phyloP scores from a whole-genome alignment of 1,139 yeast species.

The Protomyces lactucae-debilis region DNA sequence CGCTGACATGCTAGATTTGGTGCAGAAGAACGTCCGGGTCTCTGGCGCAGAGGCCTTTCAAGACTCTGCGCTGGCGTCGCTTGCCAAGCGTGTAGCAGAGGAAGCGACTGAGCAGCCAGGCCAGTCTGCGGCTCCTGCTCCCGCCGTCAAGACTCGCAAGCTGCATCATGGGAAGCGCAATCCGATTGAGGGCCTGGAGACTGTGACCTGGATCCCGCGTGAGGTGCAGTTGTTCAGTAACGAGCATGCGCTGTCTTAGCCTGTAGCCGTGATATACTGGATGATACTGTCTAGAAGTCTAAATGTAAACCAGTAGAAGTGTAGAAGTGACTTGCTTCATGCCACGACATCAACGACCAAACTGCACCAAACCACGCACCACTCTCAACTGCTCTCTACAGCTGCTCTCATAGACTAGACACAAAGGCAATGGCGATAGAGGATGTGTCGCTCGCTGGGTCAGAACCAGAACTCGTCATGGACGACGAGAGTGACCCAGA shows the following conservation, averaged over 20 bases:
- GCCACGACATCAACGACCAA: too few species aligned
- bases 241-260: background rate
- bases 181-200: background rate
- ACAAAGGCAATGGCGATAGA: background rate
- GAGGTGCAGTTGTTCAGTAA: background rate
- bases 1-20: constrained; percentile 9
- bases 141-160: background rate
- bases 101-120: background rate
- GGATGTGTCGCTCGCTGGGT: background rate
- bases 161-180: background rate
- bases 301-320: too few species aligned
- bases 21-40: constrained; percentile 18
- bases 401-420: too few species aligned
- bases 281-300: too few species aligned
- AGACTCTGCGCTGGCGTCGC: constrained; percentile 5
- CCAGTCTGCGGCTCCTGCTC: background rate
- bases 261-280: too few species aligned
- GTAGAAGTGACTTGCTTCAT: too few species aligned
- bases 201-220: background rate
- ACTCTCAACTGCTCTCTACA: too few species aligned
- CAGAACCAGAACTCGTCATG: background rate
- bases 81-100: background rate
- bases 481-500: background rate
- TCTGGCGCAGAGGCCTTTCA: constrained; percentile 9
- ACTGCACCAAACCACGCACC: too few species aligned